A percentile compares a stretch with the other conserved stretches of the same genome.
Conservation (phyloP, 192 early-diverging fungal genomes). For the Funneliformis mosseae region DNA sequence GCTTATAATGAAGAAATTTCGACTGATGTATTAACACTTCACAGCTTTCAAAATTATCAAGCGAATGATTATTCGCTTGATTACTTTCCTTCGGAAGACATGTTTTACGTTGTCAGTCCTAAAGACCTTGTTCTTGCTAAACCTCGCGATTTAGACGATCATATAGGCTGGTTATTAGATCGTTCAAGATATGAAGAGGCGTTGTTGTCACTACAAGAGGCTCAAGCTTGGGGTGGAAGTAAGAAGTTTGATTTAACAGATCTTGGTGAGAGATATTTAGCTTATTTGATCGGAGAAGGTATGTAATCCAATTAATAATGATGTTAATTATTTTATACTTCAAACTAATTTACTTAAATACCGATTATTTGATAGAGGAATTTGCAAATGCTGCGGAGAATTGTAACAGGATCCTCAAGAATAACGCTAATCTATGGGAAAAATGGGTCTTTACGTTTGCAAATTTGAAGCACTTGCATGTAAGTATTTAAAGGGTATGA, state of each 20-base stretch:
- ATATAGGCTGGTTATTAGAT: slow-evolving; percentile 92
- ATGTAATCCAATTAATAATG: slow-evolving; percentile 21
- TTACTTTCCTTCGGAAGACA: slow-evolving; percentile 62
- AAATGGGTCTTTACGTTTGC: slow-evolving; percentile 90
- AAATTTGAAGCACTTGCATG: slow-evolving; percentile 71
- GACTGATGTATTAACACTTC: slow-evolving; percentile 83
- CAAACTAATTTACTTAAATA: not conserved
- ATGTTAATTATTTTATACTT: not conserved
- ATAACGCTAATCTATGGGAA: slow-evolving; percentile 75
- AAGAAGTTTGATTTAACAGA: slow-evolving; percentile 62
- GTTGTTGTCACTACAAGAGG: slow-evolving; percentile 63
- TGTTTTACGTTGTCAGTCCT: slow-evolving; percentile 92
- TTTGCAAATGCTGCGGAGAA: slow-evolving; percentile 70
- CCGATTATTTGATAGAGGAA: slow-evolving; percentile 42
- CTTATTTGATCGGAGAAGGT: slow-evolving; percentile 71
- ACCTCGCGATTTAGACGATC: slow-evolving; percentile 88
- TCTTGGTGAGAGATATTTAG: slow-evolving; percentile 83
- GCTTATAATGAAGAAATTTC: slow-evolving; percentile 81
- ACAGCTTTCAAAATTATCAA: slow-evolving; percentile 84
- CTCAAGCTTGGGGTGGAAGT: slow-evolving; percentile 60
- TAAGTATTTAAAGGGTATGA: slow-evolving; percentile 27
- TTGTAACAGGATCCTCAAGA: slow-evolving; percentile 71
- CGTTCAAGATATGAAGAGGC: slow-evolving; percentile 81
- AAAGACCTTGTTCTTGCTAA: slow-evolving; percentile 91
- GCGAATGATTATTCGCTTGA: slow-evolving; percentile 95